Evolutionary conservation across 768 basidiomycete genomes (phyloP).

Genomic region (Mycena capillaripes): DNA sequence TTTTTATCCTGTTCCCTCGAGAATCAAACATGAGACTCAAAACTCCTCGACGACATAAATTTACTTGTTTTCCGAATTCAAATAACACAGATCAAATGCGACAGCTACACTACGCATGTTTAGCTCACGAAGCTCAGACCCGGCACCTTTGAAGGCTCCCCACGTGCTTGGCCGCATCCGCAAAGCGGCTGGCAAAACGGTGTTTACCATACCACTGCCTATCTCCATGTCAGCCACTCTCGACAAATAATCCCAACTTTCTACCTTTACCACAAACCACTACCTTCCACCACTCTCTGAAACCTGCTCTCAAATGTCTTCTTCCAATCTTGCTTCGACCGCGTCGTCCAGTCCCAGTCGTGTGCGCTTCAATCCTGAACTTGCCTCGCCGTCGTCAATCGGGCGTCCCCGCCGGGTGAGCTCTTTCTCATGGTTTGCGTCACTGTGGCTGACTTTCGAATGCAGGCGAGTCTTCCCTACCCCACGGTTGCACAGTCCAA

Average conservation of each 20-base stretch:
- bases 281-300: neutral
- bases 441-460: neutral
- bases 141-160: no score
- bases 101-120: no score
- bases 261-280: constrained; percentile 5
- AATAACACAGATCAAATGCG: no score
- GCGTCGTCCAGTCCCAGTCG: constrained; percentile 26
- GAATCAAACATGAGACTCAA: no score
- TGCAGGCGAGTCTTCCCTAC: constrained; percentile 48
- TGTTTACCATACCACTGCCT: no score
- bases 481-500: constrained; percentile 58
- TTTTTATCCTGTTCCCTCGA: no score
- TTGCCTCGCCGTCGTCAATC: constrained; percentile 15
- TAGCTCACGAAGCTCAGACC: no score
- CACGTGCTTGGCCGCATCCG: no score
- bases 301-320: constrained; percentile 19
- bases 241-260: neutral
- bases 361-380: constrained; percentile 28
- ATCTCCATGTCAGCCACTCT: constrained; percentile 27
- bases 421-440: neutral
- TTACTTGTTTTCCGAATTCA: no score
- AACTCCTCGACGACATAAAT: no score
- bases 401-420: constrained; percentile 30
- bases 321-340: constrained; percentile 16
- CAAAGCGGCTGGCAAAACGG: no score